Conservation (phyloP, 2,329 filamentous ascomycete genomes). For the Exophiala sp. region DNA sequence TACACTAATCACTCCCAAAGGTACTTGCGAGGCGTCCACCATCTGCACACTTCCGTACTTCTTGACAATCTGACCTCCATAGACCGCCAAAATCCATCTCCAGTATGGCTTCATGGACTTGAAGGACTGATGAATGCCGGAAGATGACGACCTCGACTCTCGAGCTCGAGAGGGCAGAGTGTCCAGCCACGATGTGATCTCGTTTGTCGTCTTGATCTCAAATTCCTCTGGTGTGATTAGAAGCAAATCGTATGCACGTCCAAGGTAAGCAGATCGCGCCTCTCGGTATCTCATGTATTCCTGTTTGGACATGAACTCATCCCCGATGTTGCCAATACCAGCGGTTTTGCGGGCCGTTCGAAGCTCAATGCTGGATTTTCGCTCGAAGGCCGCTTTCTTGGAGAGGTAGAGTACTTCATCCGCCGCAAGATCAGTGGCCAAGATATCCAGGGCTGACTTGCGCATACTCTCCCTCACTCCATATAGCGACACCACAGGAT, state of each 20-base stretch:
- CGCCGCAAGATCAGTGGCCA: constrained; percentile 36
- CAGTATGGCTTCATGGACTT: constrained; percentile 41
- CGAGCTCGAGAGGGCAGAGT: constrained; percentile 5
- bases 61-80: constrained; percentile 39
- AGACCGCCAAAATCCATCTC: constrained; percentile 42
- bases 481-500: constrained; percentile 49
- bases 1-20: constrained; percentile 43
- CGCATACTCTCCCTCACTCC: constrained; percentile 45
- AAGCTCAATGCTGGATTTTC: background rate
- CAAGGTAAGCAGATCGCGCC: constrained; percentile 32
- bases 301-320: constrained; percentile 38
- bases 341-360: background rate
- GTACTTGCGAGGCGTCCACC: constrained; percentile 41
- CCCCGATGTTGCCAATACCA: constrained; percentile 5
- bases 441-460: constrained; percentile 33
- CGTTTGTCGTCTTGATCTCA: constrained; percentile 31
- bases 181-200: constrained; percentile 26
- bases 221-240: constrained; percentile 34
- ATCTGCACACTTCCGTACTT: constrained; percentile 41
- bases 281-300: constrained; percentile 39
- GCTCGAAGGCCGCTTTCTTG: constrained; percentile 3
- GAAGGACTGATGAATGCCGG: constrained; percentile 29
- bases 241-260: constrained; percentile 34
- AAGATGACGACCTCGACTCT: constrained; percentile 7
- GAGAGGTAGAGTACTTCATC: constrained; percentile 40